phyloP scores from a whole-genome alignment of 1,284 basidiomycete genomes.

The Neonothopanus nambi region DNA sequence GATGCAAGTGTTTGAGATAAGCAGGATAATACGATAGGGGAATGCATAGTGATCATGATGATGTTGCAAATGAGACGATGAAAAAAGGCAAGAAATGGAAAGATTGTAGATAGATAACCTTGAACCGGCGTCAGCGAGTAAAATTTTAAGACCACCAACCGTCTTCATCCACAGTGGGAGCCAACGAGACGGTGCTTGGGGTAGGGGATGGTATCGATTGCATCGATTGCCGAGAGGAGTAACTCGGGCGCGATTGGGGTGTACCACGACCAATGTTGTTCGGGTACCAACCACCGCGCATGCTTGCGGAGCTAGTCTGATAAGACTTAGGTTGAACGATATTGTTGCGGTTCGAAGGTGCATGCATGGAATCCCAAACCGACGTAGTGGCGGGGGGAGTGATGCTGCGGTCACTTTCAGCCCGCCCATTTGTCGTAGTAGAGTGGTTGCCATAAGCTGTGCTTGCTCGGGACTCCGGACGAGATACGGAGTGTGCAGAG shows the following conservation, averaged over 20 bases:
- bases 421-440: conserved; percentile 33
- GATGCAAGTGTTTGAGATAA: too few species aligned
- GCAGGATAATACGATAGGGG: too few species aligned
- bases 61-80: too few species aligned
- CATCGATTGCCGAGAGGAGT: too few species aligned
- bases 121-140: not conserved
- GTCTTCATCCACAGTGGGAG: conserved; percentile 67
- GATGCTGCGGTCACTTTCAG: conserved; percentile 35
- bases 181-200: conserved; percentile 68
- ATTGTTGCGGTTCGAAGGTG: conserved; percentile 39
- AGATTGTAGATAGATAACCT: not conserved
- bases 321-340: conserved; percentile 11
- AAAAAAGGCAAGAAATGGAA: not conserved
- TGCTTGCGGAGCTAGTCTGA: conserved; percentile 19
- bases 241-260: conserved; percentile 21
- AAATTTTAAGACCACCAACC: conserved; percentile 68
- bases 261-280: conserved; percentile 35
- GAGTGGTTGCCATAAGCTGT: conserved; percentile 43
- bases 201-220: conserved; percentile 59
- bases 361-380: conserved; percentile 77
- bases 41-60: too few species aligned
- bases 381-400: conserved; percentile 50
- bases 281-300: conserved; percentile 37
- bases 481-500: conserved; percentile 37
- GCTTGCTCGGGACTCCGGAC: conserved; percentile 72